Percentiles rank a stretch among this genome's conserved stretches.
Conservation (phyloP, 345 rosid genomes). For the Salix suchowensis region DNA sequence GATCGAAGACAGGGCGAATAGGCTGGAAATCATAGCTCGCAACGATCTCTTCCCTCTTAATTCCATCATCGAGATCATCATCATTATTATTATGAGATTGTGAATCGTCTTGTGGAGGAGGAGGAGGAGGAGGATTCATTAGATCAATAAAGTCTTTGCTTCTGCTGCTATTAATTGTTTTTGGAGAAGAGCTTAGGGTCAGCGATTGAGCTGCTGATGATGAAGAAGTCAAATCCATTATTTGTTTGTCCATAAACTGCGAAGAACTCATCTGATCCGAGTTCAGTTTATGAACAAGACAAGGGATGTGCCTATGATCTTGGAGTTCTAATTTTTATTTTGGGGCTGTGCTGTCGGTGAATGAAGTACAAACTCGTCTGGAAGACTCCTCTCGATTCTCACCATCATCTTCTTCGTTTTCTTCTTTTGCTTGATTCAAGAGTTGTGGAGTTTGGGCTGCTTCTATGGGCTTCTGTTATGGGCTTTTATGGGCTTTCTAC, state of each 20-base stretch:
- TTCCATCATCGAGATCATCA: slow-evolving; percentile 24
- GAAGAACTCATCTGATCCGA: slow-evolving; percentile 45
- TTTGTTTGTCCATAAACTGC: slow-evolving; percentile 73
- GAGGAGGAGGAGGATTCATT: slow-evolving; percentile 31
- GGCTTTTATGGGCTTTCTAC: no score
- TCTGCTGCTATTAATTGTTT: slow-evolving; percentile 11
- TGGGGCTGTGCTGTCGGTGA: no score
- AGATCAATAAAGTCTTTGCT: slow-evolving; percentile 46
- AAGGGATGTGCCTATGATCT: no score
- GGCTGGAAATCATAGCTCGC: slow-evolving; percentile 91
- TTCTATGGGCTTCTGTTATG: no score
- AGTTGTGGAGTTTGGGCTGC: no score
- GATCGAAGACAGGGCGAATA: slow-evolving; percentile 47
- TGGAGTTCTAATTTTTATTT: no score
- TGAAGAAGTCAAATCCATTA: slow-evolving; percentile 63
- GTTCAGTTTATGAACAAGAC: no score
- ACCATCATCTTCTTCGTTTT: no score
- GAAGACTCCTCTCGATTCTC: no score
- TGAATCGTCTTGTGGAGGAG: no score
- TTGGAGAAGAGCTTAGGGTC: slow-evolving; percentile 5
- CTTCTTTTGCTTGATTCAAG: no score
- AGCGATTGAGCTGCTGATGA: background rate
- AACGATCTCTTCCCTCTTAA: slow-evolving; percentile 60
- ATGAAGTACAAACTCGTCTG: no score
- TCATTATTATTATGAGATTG: slow-evolving; percentile 1